Percentiles rank a stretch among this genome's conserved stretches.
Evolutionary conservation across 768 basidiomycete genomes (phyloP).

Genomic region (Dioszegia crocea): DNA sequence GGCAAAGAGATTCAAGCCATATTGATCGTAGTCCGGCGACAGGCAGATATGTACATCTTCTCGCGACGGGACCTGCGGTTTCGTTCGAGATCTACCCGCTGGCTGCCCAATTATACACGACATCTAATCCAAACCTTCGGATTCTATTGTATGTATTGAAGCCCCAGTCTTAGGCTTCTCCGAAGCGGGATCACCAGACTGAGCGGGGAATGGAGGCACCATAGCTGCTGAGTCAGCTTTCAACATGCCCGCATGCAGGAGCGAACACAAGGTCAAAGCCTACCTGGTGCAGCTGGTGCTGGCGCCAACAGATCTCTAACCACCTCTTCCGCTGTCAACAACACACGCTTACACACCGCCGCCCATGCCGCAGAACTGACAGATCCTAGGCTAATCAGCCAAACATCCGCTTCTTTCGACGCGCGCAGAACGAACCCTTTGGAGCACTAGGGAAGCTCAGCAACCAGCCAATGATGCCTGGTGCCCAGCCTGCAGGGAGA

Average conservation of each 20-base stretch:
- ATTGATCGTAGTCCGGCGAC: too few relatives aligned
- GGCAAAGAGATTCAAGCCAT: slow-evolving; percentile 79
- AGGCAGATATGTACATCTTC: background rate
- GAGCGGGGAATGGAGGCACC: background rate
- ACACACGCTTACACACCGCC: slow-evolving; percentile 84
- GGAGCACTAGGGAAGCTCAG: slow-evolving; percentile 88
- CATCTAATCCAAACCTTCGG: slow-evolving; percentile 34
- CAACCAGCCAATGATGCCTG: slow-evolving; percentile 79
- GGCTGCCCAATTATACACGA: background rate
- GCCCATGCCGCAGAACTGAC: slow-evolving; percentile 93
- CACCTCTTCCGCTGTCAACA: slow-evolving; percentile 68
- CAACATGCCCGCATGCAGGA: too few relatives aligned
- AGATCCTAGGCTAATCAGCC: slow-evolving; percentile 58
- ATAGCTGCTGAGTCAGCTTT: background rate
- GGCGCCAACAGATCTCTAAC: slow-evolving; percentile 59
- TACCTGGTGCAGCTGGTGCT: slow-evolving; percentile 10
- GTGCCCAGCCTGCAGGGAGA: slow-evolving; percentile 81
- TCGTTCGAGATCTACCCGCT: too few relatives aligned
- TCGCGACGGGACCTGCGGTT: background rate
- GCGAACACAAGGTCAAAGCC: background rate
- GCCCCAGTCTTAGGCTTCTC: slow-evolving; percentile 16
- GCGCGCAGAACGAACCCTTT: slow-evolving; percentile 54
- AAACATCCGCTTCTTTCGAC: background rate
- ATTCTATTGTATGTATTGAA: slow-evolving; percentile 32
- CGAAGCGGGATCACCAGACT: background rate